Base-by-base conservation (phyloP, 768 basidiomycete species). In the Termitomyces sp. region DNA sequence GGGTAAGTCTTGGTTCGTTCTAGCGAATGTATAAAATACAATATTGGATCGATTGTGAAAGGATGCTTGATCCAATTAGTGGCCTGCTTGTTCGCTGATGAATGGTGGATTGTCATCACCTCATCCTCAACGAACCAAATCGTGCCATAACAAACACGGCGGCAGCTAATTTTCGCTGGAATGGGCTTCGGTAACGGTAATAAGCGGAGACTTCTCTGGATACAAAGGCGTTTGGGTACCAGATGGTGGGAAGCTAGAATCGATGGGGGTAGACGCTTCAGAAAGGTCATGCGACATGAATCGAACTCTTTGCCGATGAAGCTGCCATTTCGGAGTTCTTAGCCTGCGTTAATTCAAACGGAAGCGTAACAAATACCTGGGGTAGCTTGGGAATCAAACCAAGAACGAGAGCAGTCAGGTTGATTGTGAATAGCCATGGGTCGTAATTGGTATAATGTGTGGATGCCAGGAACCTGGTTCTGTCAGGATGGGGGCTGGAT, bases 381-480 rank as follows among this genome's bases (percentile, higher is more conserved):
- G 97, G 97, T n/a, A 98, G 80, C 73, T 98, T 98, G 29, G 97
- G 95, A 61, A 97, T 87, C 59, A 98, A 83, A 26, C 90, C 90
- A 60, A 95, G 76, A 36, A 81, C 70, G 14, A 91, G 78, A 2
- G 93, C 88, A 3, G 88, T 76, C 59, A 98, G 79, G 67, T 98
- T 98, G 67, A 99, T 75, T 34, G 90, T 85, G 69, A 99, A 99
- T 53, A 96, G 65, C 82, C 90, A 94, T 9, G 92, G 94, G 63
- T 99, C 86, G 72, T 98, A 99, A 65, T 92, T 87, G 18, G 95
- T 98, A 79, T 98, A 99, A 70, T 99, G 97, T 0, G 97, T 99
- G 18, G 97, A 98, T 41, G 91, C 87, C 27, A 99, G 81, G 76
- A 99, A 99, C 32, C 96, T 98, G 62, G 12, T 37, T 37, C 48